A percentile compares a stretch with the other conserved stretches of the same genome.
Evolutionary conservation across 345 rosid species (phyloP).

Genomic region (Euclidium syriacum): DNA sequence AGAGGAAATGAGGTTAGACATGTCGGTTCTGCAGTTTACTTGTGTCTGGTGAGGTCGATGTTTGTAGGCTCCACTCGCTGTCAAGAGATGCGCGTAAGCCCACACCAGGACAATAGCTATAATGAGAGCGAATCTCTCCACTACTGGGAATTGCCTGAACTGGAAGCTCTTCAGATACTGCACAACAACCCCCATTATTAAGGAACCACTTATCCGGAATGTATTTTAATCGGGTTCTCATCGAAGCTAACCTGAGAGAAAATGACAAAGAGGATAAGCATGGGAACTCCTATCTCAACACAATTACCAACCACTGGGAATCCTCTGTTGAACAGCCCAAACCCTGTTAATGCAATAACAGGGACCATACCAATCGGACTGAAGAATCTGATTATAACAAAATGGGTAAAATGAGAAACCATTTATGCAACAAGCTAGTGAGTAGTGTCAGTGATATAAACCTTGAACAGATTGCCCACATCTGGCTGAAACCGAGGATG

Average conservation of each 20-base stretch:
- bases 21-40: slow-evolving; percentile 84
- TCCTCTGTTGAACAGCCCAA: slow-evolving; percentile 95
- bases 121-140: slow-evolving; percentile 85
- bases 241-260: slow-evolving; percentile 69
- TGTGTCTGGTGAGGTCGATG: slow-evolving; percentile 78
- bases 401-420: background rate
- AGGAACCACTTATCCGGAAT: background rate
- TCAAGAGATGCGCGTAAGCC: slow-evolving; percentile 96
- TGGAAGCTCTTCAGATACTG: slow-evolving; percentile 86
- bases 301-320: slow-evolving; percentile 95
- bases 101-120: slow-evolving; percentile 74
- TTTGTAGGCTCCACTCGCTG: slow-evolving; percentile 95
- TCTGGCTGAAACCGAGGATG: slow-evolving; percentile 87
- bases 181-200: slow-evolving; percentile 3
- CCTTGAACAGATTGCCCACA: slow-evolving; percentile 98
- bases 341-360: slow-evolving; percentile 83
- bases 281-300: slow-evolving; percentile 87
- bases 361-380: slow-evolving; percentile 99
- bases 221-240: background rate
- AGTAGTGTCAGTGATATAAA: slow-evolving; percentile 24
- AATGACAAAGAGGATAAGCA: slow-evolving; percentile 72
- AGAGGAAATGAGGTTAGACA: slow-evolving; percentile 94
- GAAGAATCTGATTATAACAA: slow-evolving; percentile 75
- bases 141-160: slow-evolving; percentile 55
- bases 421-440: background rate